A percentile compares a stretch with the other conserved stretches of the same genome.
These are phyloP conservation scores for Grosmannia penicillata DNA, from an alignment of 2,329 filamentous ascomycete genomes.

Conservation along the genomic window DNA sequence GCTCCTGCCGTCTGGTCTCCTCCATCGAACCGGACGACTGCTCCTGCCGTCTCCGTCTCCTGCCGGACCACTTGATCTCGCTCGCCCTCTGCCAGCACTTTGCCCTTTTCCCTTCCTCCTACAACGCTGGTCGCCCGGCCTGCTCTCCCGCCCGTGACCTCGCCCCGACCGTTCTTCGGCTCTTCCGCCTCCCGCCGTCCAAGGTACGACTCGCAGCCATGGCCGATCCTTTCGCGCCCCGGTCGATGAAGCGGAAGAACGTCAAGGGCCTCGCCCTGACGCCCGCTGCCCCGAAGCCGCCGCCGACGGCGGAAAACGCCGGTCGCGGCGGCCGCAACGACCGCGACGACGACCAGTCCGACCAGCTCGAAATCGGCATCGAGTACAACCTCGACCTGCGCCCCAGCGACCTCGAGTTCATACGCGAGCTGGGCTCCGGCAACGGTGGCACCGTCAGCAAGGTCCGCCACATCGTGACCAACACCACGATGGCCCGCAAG, in stretches of 20 bases:
- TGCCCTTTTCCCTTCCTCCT: too few species aligned
- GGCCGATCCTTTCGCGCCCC: constrained; percentile 48
- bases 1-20: background rate
- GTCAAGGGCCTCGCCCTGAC: constrained; percentile 83
- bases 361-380: constrained; percentile 80
- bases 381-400: constrained; percentile 90
- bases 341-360: constrained; percentile 42
- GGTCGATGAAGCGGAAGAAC: constrained; percentile 97
- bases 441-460: constrained; percentile 98
- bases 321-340: too few species aligned
- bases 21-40: too few species aligned
- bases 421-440: constrained; percentile 89
- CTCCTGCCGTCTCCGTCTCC: too few species aligned
- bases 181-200: background rate
- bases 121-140: too few species aligned
- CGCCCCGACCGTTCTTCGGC: background rate
- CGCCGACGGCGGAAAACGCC: constrained; percentile 58
- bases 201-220: constrained; percentile 20
- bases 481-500: constrained; percentile 96
- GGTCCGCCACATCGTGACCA: constrained; percentile 85
- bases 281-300: constrained; percentile 56
- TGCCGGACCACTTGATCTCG: too few species aligned
- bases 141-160: background rate
- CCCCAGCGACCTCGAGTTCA: constrained; percentile 79
- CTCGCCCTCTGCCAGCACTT: too few species aligned